Base-by-base conservation (phyloP, 305 asterid species). In the Fraxinus angustifolia region DNA sequence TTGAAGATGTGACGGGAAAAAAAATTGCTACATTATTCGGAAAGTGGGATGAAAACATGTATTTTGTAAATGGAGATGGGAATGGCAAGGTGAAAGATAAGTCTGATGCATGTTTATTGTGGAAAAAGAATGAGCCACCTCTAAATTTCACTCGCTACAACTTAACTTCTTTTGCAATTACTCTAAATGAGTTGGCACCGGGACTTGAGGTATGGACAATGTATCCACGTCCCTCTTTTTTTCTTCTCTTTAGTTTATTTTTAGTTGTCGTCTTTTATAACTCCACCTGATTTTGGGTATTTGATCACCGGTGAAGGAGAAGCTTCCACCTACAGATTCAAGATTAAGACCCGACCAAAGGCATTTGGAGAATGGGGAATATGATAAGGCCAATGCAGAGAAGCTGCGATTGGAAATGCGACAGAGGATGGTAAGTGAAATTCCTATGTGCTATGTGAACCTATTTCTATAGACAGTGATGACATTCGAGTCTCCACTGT, bases 301-400 rank as follows among this genome's bases (percentile, higher is more conserved):
- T 86, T 92, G 78, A 80, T 86, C 81, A 84, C 79, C 88, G 88
- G 83, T 91, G 85, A 85, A 95, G 99, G 98, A 94, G 89, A 94
- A 90, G 92, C 95, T 95, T 75, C 99, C 99, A 79, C 99, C 98
- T 33, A 95, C 99, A 36, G 99, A 95, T 85, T 94, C 99, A 56
- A 92, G 99, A 86, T 90, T 91, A 62, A 89, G 99, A 82, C 99
- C 99, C 3, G 99, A 95, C 83, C 99, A 95, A 88, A 90, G 97
- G 83, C 88, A 84, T 84, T 84, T 95, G 82, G 99, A 94, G 85
- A 92, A 94, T 67, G 99, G 99, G 65, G 99, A 93, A 85, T 95
- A 90, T 53, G 97, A 92, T 84, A 95, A 82, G 82, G 99, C 99
- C 33, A 95, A 95, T 89, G 85, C 82, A 33, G 99, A 95, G 91